phyloP scores from a whole-genome alignment of 1,284 basidiomycete genomes.

The Psilocybe mexicana region DNA sequence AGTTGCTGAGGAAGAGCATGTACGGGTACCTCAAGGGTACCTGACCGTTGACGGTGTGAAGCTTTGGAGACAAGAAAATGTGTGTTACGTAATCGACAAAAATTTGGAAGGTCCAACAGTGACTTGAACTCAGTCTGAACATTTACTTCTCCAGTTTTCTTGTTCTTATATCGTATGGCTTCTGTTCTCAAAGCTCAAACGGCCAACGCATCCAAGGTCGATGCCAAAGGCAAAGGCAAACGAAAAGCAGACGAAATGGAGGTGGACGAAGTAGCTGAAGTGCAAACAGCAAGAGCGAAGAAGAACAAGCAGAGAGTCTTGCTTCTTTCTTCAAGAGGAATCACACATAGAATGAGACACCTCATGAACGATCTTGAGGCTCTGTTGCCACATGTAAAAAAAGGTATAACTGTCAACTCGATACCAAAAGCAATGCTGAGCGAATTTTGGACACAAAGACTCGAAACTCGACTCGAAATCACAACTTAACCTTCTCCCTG shows the following conservation, averaged over 20 bases:
- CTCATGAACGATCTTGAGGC: slow-evolving; percentile 94
- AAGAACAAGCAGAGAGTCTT: slow-evolving; percentile 89
- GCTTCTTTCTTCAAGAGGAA: slow-evolving; percentile 89
- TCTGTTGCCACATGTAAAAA: slow-evolving; percentile 94
- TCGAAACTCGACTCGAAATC: slow-evolving; percentile 98
- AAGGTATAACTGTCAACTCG: slow-evolving; percentile 59
- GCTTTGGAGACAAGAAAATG: neutral
- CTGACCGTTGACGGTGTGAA: neutral
- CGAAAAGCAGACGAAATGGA: slow-evolving; percentile 67
- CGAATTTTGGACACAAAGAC: slow-evolving; percentile 49
- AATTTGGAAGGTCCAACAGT: slow-evolving; percentile 6
- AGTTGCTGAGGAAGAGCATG: neutral
- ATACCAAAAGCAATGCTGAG: slow-evolving; percentile 8
- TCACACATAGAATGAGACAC: slow-evolving; percentile 97
- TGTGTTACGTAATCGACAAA: slow-evolving; percentile 8
- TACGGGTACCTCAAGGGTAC: neutral
- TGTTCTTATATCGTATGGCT: slow-evolving; percentile 48
- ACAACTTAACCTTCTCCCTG: slow-evolving; percentile 91
- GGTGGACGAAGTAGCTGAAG: slow-evolving; percentile 38
- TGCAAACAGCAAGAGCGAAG: slow-evolving; percentile 49
- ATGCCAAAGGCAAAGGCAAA: slow-evolving; percentile 58
- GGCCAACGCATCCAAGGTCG: slow-evolving; percentile 52
- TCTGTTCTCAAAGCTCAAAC: slow-evolving; percentile 67
- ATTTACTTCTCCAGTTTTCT: neutral
- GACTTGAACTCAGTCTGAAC: neutral